These are phyloP conservation scores for Handroanthus guayacan DNA, from an alignment of 257 asterid genomes.

Conservation along the genomic window DNA sequence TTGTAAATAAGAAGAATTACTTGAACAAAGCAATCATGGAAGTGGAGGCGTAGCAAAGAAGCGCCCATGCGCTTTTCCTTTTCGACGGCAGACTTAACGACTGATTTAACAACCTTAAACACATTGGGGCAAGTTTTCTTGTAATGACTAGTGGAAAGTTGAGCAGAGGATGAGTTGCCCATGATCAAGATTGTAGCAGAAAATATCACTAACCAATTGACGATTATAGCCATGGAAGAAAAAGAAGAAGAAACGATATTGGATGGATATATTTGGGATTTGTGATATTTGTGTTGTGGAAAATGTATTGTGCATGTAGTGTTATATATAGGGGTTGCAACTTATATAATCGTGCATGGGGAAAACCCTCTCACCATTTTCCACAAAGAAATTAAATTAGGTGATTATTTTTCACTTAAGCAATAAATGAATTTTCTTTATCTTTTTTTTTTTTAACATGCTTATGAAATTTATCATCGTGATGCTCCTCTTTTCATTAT, in stretches of 20 bases:
- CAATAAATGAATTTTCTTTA: too few species aligned
- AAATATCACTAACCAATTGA: constrained; percentile 17
- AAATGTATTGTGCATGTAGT: too few species aligned
- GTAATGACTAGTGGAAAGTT: constrained; percentile 43
- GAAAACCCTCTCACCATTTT: too few species aligned
- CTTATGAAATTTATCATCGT: too few species aligned
- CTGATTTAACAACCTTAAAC: constrained; percentile 35
- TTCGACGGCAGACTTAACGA: constrained; percentile 36
- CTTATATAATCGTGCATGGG: too few species aligned
- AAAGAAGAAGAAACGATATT: not conserved
- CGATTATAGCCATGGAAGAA: not conserved
- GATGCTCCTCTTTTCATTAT: too few species aligned
- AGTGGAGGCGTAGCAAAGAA: constrained; percentile 43
- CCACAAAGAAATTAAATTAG: too few species aligned
- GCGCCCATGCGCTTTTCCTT: constrained; percentile 45
- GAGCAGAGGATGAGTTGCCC: constrained; percentile 31
- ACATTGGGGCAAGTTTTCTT: constrained; percentile 45
- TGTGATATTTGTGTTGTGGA: too few species aligned
- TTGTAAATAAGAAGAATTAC: not conserved
- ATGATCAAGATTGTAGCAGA: not conserved
- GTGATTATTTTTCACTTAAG: too few species aligned
- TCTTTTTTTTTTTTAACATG: too few species aligned
- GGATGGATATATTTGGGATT: too few species aligned
- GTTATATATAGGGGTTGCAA: too few species aligned
- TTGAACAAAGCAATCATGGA: constrained; percentile 45